Evolutionary conservation across 2,329 filamentous ascomycete genomes (phyloP), one percentile per base, ranked within the genome.

Genomic region (Fusarium sp.): DNA sequence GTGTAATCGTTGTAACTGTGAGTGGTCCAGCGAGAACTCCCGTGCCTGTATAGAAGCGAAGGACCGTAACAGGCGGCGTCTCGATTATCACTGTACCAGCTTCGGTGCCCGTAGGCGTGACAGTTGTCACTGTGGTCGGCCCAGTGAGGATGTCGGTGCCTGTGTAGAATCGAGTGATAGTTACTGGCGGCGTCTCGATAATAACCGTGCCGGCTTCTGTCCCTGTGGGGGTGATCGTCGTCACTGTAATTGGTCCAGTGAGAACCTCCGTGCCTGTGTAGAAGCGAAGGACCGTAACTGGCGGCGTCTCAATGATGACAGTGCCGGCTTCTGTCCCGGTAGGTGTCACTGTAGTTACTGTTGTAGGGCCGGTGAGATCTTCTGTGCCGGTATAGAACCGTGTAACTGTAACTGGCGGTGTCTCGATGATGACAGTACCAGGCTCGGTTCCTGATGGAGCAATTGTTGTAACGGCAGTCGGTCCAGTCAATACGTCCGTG

Each of bases 11-110:
- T 7, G 49, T 45, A 3, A 52, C 17, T 8, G 26, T 26, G 7
- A 15, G 24, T 20, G 14, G 49, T 9, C 39, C 49, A 2, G 39
- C 26, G 12, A 52, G 15, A 4, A 24, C 17, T 6, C 28, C 21
- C 9, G 49, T 45, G 7, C 49, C 49, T 11, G 39, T 52, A n/a
- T 52, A 45, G 21, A 53, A 46, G 4, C 28, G 39, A 9, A n/a
- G 45, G 6, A 32, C n/a, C 6, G 28, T 53, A 10, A 53, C 30
- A 7, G 50, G 28, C 3, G 50, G 50, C 14, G 19, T 53, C 30
- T 53, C 50, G 28, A 46, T n/a, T 7, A 47, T 21, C 8, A 53
- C 50, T 1, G 32, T 20, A 1, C 50, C 50, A 8, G 28, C 21
- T 10, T 53, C 50, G 4, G 50, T 53, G 1, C 50, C 40, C 3